Conservation (phyloP, 345 rosid genomes). For the Camelina hispida region DNA sequence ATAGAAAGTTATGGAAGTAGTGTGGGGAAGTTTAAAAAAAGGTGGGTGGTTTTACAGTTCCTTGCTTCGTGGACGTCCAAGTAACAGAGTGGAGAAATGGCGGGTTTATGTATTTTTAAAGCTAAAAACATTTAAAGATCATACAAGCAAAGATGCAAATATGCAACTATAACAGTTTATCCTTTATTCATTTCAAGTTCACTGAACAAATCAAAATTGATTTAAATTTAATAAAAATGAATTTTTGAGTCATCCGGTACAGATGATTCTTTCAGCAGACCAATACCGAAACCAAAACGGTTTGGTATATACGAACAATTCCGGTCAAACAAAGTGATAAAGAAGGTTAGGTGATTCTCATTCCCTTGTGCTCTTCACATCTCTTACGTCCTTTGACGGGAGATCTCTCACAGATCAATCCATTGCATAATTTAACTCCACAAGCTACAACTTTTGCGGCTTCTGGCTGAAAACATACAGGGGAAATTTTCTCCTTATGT, state of each 20-base stretch:
- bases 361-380: slow-evolving; percentile 47
- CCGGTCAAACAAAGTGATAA: background rate
- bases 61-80: background rate
- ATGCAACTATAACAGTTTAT: too few relatives aligned
- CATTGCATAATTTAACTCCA: slow-evolving; percentile 39
- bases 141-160: too few relatives aligned
- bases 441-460: slow-evolving; percentile 22
- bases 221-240: background rate
- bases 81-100: background rate
- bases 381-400: slow-evolving; percentile 46
- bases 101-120: background rate
- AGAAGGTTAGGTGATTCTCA: slow-evolving; percentile 35
- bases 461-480: background rate
- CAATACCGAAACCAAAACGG: slow-evolving; percentile 9
- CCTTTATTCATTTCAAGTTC: too few relatives aligned
- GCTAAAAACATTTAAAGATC: background rate
- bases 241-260: slow-evolving; percentile 1
- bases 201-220: background rate
- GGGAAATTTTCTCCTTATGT: slow-evolving; percentile 45
- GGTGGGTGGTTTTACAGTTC: slow-evolving; percentile 3
- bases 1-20: background rate
- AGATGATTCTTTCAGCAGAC: background rate
- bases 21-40: background rate
- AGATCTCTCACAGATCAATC: slow-evolving; percentile 40
- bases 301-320: background rate